Evolutionary conservation across 2,329 filamentous ascomycete genomes (phyloP).

Genomic region (Mycosphaerella arachidis): DNA sequence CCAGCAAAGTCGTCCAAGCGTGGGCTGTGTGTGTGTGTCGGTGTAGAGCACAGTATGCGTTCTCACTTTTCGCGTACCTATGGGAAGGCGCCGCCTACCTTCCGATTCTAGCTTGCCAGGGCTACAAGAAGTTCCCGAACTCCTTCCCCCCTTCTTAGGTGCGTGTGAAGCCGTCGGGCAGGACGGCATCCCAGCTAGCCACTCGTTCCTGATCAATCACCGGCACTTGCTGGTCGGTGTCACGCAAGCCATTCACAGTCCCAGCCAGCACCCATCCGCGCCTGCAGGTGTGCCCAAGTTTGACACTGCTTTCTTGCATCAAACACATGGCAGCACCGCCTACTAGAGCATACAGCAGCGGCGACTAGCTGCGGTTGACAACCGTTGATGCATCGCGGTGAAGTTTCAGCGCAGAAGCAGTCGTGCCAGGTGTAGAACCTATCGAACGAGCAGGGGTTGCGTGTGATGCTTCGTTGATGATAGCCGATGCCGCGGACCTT

Average conservation of each 20-base stretch:
- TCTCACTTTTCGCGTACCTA: not conserved
- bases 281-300: not conserved
- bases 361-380: not conserved
- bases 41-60: not conserved
- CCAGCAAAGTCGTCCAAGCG: not conserved
- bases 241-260: not conserved
- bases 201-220: conserved; percentile 2
- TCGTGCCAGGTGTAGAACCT: not conserved
- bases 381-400: not conserved
- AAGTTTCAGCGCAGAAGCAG: not conserved
- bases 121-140: not conserved
- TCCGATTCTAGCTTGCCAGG: not conserved
- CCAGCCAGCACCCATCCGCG: not conserved
- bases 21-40: not conserved
- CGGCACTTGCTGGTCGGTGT: not conserved
- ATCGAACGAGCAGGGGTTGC: not conserved
- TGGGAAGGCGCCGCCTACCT: not conserved
- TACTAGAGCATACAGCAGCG: not conserved
- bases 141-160: not conserved
- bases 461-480: too few species aligned
- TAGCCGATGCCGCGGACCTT: not conserved
- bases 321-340: not conserved
- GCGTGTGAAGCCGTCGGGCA: not conserved
- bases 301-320: not conserved
- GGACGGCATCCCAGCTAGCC: not conserved